phyloP scores from a whole-genome alignment of 768 basidiomycete genomes.

The Calocybe cyanea region DNA sequence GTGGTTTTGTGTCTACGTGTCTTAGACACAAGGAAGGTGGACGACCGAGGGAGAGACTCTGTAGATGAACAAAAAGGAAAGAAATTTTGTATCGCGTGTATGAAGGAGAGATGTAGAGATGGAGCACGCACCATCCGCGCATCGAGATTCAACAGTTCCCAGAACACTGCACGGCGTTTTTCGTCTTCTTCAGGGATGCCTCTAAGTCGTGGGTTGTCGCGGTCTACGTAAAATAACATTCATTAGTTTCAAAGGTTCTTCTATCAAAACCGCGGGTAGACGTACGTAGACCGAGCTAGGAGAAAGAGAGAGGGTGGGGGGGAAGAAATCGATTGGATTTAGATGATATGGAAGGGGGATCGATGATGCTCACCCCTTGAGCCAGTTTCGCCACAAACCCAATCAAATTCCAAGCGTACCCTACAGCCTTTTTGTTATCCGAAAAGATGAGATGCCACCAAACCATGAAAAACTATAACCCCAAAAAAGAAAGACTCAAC shows the following conservation, averaged over 20 bases:
- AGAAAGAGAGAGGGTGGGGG: constrained; percentile 6
- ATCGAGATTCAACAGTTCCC: constrained; percentile 72
- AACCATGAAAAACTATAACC: constrained; percentile 57
- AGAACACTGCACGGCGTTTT: constrained; percentile 64
- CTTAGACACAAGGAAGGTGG: constrained; percentile 64
- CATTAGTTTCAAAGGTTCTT: background rate
- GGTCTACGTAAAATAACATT: constrained; percentile 40
- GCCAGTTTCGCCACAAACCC: constrained; percentile 71
- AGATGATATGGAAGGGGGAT: constrained; percentile 5
- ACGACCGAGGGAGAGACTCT: constrained; percentile 70
- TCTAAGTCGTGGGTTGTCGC: constrained; percentile 60
- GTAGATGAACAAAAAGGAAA: constrained; percentile 1
- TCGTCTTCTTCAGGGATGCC: constrained; percentile 71
- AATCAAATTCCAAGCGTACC: constrained; percentile 75
- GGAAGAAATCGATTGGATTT: constrained; percentile 5
- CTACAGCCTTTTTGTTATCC: constrained; percentile 67
- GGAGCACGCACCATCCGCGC: constrained; percentile 51
- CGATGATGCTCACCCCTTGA: constrained; percentile 51
- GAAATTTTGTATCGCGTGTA: background rate
- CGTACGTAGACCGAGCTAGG: constrained; percentile 66
- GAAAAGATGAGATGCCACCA: constrained; percentile 75
- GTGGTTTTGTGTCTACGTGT: constrained; percentile 62
- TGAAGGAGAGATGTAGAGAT: too few species aligned
- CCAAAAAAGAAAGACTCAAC: background rate
- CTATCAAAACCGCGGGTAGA: constrained; percentile 7